Conservation (phyloP, 179 eudicot species). For the Silene noctiflora region DNA sequence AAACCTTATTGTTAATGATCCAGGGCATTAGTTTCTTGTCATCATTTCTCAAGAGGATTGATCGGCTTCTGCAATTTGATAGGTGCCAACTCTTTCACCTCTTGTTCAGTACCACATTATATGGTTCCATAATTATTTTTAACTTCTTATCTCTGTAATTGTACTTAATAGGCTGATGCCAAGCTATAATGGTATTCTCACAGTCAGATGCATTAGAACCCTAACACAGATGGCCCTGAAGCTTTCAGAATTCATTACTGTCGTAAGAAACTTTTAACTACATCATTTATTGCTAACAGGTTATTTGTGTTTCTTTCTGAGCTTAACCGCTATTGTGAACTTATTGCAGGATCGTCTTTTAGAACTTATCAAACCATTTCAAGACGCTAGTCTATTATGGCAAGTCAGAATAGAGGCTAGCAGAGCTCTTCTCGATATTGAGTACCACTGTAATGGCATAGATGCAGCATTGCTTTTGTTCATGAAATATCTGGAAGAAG, state of each 20-base stretch:
- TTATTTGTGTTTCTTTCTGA: neutral
- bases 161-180: conserved; percentile 77
- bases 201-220: conserved; percentile 78
- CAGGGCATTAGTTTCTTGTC: conserved; percentile 68
- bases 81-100: conserved; percentile 43
- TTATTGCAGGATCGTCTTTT: conserved; percentile 55
- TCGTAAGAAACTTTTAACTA: conserved; percentile 44
- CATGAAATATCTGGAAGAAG: conserved; percentile 65
- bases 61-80: conserved; percentile 92
- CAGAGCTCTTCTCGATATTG: conserved; percentile 86
- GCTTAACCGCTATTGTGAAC: conserved; percentile 6
- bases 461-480: conserved; percentile 73
- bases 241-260: conserved; percentile 67
- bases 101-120: conserved; percentile 11
- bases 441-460: conserved; percentile 68
- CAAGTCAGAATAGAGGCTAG: conserved; percentile 85
- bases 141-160: conserved; percentile 22
- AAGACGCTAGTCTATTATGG: conserved; percentile 52
- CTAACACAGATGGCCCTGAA: conserved; percentile 82
- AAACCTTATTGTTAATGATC: conserved; percentile 20
- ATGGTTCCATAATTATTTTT: neutral
- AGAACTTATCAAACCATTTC: conserved; percentile 71
- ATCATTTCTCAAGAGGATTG: conserved; percentile 82
- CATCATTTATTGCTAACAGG: neutral
- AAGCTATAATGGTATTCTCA: conserved; percentile 85